Evolutionary conservation across 768 basidiomycete species (phyloP).

Genomic region (Panaeolus papilionaceus): DNA sequence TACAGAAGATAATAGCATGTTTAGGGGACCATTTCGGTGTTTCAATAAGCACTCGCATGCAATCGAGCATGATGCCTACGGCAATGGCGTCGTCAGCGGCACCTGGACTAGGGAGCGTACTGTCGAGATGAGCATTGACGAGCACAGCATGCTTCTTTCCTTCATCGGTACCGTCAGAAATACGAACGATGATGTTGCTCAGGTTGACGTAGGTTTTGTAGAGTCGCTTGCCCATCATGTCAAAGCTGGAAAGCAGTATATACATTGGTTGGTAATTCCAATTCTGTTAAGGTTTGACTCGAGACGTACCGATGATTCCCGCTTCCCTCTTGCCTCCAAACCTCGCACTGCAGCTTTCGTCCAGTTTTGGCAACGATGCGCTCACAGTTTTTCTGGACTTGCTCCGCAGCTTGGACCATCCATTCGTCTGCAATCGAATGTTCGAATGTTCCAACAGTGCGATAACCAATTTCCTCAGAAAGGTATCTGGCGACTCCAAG

Average conservation of each 20-base stretch:
- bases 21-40: constrained; percentile 75
- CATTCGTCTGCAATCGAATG: constrained; percentile 87
- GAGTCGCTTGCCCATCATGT: constrained; percentile 86
- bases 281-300: background rate
- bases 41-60: constrained; percentile 75
- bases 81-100: constrained; percentile 89
- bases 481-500: constrained; percentile 67
- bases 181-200: constrained; percentile 87
- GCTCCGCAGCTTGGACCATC: constrained; percentile 72
- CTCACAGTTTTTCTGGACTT: constrained; percentile 68
- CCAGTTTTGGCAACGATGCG: constrained; percentile 47
- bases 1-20: constrained; percentile 83
- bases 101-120: constrained; percentile 87
- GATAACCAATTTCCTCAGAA: constrained; percentile 88
- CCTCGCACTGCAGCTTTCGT: constrained; percentile 84
- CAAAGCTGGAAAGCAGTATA: constrained; percentile 61
- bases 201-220: constrained; percentile 89
- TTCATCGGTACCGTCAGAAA: constrained; percentile 76
- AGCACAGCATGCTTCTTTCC: constrained; percentile 86
- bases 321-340: constrained; percentile 89
- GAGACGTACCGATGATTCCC: constrained; percentile 81
- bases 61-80: constrained; percentile 92
- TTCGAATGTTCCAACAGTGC: constrained; percentile 90
- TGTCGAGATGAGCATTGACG: constrained; percentile 90
- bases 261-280: background rate